Evolutionary conservation across 208 protist species (phyloP).

Genomic region (Trypanosoma congolense): DNA sequence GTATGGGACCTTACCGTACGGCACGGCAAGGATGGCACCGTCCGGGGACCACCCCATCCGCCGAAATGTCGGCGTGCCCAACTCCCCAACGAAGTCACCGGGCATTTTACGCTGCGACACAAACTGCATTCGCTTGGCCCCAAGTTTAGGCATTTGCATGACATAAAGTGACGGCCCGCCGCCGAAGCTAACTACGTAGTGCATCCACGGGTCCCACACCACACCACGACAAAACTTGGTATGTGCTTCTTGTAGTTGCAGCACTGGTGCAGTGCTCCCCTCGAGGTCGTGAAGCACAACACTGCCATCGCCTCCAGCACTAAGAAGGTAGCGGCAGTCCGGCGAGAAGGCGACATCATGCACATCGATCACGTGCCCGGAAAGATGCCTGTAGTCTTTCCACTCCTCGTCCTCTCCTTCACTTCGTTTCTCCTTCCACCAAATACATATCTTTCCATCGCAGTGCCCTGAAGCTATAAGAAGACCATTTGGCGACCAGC

Average conservation of each 20-base stretch:
- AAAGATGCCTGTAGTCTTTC: constrained; percentile 84
- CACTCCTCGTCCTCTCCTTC: constrained; percentile 56
- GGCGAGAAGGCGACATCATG: constrained; percentile 84
- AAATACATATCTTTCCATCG: constrained; percentile 79
- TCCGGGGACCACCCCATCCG: constrained; percentile 80
- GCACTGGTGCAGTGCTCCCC: constrained; percentile 55
- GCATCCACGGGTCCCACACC: constrained; percentile 82
- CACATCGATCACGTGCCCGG: constrained; percentile 80
- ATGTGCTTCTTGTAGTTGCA: constrained; percentile 65
- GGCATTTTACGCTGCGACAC: constrained; percentile 49
- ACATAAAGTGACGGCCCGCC: constrained; percentile 63
- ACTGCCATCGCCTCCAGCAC: constrained; percentile 67
- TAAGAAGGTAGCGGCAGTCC: constrained; percentile 75
- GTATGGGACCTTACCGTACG: constrained; percentile 56
- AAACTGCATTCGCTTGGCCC: constrained; percentile 36
- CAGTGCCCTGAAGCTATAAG: constrained; percentile 82
- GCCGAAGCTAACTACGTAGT: constrained; percentile 62
- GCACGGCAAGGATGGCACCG: constrained; percentile 66
- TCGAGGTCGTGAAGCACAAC: constrained; percentile 79
- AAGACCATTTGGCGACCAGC: constrained; percentile 76
- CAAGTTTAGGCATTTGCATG: constrained; percentile 35
- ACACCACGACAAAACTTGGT: constrained; percentile 82
- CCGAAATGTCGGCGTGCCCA: constrained; percentile 66
- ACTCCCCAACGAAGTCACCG: constrained; percentile 74
- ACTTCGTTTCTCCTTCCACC: constrained; percentile 52